Evolutionary conservation across 176 grass and related monocot genomes (phyloP), one percentile per base, ranked within the genome.

Genomic region (Thalia dealbata): DNA sequence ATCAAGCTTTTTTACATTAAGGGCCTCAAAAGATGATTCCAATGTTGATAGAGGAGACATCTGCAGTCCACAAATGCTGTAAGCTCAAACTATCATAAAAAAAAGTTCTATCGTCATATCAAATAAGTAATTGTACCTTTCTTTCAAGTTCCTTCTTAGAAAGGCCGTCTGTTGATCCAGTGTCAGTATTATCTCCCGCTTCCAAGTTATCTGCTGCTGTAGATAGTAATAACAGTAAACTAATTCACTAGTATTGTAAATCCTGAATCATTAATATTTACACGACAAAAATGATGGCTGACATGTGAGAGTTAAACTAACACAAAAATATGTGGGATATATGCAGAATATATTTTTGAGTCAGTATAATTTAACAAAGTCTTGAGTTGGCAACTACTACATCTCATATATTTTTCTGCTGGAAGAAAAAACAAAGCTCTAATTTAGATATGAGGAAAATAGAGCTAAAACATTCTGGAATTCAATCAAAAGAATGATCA

Each of bases 1-100:
- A 81, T 97, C 95, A 84, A 92, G 88, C 61, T 97, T 97, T 82
- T 97, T 93, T 25, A 93, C 81, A 79, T 97, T 97, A 76, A 97
- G 90, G 69, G 82, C 81, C 51, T 97, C 95, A 78, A 97, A 93
- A 43, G 87, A 92, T 43, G 95, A 86, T 74, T 97, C 95, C 68
- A 97, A 59, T 1, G 95, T 97, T 38, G 87, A 93, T 15, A 73
- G 73, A 69, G 87, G 93, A 71, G 93, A 97, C 48, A 88, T 75
- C 95, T 97, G 81, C 73, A 73, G 6, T 51, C 76, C 27, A 23
- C 13, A 83, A 86, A 67, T 29, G 50, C 22, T 19, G 54, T 73
- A 32, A 71, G 43, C 61, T 66, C 75, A 51, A 68, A 86, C 65
- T 21, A 51, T 82, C n/a, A 25, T 14, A 67, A 73, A 73, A 74